These are phyloP conservation scores for Pseudisothecium myosuroides DNA, from an alignment of 225 moss, liverwort and hornwort species.

Conservation along the genomic window DNA sequence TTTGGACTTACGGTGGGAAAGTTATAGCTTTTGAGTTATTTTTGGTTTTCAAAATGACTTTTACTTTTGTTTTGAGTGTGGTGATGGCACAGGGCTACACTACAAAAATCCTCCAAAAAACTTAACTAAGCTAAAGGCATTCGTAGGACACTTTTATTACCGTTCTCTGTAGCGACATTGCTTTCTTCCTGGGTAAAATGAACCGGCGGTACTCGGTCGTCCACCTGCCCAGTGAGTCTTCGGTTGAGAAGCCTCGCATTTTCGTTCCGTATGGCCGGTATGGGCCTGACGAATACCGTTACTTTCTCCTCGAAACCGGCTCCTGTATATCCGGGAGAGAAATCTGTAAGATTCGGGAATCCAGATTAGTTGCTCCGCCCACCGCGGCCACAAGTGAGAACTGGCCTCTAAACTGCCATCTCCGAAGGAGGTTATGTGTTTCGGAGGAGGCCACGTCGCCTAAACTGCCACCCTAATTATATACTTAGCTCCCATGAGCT, in stretches of 20 bases:
- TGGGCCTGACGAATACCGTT: background rate
- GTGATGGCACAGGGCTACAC: too few relatives aligned
- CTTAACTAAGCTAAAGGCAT: background rate
- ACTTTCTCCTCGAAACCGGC: background rate
- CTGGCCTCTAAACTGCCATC: background rate
- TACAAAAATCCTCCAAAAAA: too few relatives aligned
- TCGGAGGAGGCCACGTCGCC: background rate
- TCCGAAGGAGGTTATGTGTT: background rate
- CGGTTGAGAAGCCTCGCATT: background rate
- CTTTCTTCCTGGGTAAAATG: background rate
- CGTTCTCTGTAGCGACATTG: background rate
- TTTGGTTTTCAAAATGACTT: too few relatives aligned
- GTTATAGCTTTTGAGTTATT: too few relatives aligned
- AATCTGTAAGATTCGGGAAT: background rate
- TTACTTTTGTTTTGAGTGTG: too few relatives aligned
- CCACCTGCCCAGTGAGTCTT: background rate
- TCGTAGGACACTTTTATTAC: background rate
- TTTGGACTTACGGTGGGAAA: too few relatives aligned
- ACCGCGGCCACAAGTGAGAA: background rate
- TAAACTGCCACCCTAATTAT: background rate
- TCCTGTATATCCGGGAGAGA: background rate
- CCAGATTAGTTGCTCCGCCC: background rate
- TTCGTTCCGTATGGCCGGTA: background rate
- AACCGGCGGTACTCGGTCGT: background rate
- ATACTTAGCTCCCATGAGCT: background rate